Base-by-base conservation (phyloP, 306 rosid genomes). In the Abrus pulchellus region DNA sequence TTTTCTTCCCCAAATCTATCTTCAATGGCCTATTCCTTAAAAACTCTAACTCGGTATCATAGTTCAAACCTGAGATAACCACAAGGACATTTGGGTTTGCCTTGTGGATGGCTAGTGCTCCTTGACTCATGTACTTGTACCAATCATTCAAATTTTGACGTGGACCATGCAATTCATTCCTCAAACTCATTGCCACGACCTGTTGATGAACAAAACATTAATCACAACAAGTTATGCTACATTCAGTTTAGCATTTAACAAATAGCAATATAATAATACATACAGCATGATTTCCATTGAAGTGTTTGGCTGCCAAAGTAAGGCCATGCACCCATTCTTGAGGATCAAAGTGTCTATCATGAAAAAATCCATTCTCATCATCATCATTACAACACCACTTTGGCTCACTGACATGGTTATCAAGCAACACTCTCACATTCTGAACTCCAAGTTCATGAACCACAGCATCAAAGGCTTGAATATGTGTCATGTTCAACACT, bases 81-180 rank as follows among this genome's bases (percentile, higher is more conserved):
- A 90, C 88, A 1, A 88, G 74, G 1, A 88, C 81, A 0, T 85
- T 66, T 8, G 89, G 92, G 11, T 88, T 88, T 70, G 40, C 54
- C 57, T 12, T 48, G 38, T 90, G 90, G 28, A 90, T 65, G 3
- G 82, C 73, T 11, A 50, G 53, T 44, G 89, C 88, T 80, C 49
- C 94, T 77, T 48, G 20, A 30, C 75, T 69, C 65, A 88, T 78
- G 45, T 85, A 87, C 2, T 11, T 68, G 29, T 77, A 74, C 94
- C 92, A 88, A 55, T 73, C 91, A 0, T 1, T 41, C 27, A 5
- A 59, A 27, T 90, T 85, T 61, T 87, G 85, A 5, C 81, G 74
- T 12, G 90, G 70, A 36, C 92, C 94, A 27, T 84, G 94, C 2
- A 90, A 32, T 55, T 90, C 94, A 34, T 90, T 90, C 75, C 90